A percentile compares a stretch with the other conserved stretches of the same genome.
These are phyloP conservation scores for Avena sativa DNA, from an alignment of 176 grass and related monocot species.

Conservation along the genomic window DNA sequence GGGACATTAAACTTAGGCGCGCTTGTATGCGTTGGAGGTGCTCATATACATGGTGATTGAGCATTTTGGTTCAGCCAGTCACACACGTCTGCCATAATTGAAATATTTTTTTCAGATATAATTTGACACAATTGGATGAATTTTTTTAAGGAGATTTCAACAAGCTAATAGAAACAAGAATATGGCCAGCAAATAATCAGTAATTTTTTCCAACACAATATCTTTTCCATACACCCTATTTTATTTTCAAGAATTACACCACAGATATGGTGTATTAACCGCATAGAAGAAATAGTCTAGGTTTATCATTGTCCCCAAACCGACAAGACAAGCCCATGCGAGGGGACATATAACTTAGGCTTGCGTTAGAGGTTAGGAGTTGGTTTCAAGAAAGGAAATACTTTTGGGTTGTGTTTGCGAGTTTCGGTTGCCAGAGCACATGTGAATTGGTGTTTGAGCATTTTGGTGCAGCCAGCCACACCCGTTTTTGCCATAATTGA, in stretches of 20 bases:
- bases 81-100: neutral
- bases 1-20: too few relatives aligned
- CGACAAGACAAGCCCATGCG: too few relatives aligned
- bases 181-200: neutral
- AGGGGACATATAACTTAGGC: too few relatives aligned
- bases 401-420: constrained; percentile 41
- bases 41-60: neutral
- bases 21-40: neutral
- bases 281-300: neutral
- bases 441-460: neutral
- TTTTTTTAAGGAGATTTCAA: neutral
- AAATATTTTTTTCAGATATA: neutral
- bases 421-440: constrained; percentile 51
- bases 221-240: neutral
- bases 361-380: constrained; percentile 38
- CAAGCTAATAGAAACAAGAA: neutral
- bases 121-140: neutral
- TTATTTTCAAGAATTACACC: neutral
- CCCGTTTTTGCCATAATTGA: neutral
- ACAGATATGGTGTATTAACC: too few relatives aligned
- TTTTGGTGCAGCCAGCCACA: neutral
- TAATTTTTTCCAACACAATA: neutral
- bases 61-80: neutral
- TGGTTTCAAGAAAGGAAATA: constrained; percentile 55
- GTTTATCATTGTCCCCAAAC: too few relatives aligned